These are phyloP conservation scores for Chlamydomonas sp. DNA, from an alignment of 139 green algal genomes.

Conservation along the genomic window DNA sequence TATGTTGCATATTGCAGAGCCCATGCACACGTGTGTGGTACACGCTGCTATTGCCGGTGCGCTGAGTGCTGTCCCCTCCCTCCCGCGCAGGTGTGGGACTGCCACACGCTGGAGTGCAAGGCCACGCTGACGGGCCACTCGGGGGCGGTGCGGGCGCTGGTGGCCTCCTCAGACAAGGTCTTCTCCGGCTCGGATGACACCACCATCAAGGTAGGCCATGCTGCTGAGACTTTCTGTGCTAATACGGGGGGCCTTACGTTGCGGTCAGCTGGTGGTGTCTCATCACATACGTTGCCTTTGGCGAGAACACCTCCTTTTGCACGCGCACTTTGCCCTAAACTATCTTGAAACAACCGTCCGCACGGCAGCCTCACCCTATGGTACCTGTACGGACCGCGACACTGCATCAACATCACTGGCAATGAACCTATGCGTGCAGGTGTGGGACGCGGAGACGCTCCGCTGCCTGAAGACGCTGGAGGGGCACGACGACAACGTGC, in stretches of 20 bases:
- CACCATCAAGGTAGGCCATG: conserved; percentile 83
- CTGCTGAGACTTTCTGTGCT: conserved; percentile 3
- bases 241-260: not conserved
- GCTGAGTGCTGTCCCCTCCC: not conserved
- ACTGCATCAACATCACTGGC: too few relatives aligned
- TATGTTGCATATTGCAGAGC: too few relatives aligned
- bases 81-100: conserved; percentile 80
- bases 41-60: not conserved
- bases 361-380: too few relatives aligned
- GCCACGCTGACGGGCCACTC: conserved; percentile 77
- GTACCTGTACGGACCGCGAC: too few relatives aligned
- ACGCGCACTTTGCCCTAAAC: not conserved
- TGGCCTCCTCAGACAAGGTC: conserved; percentile 72
- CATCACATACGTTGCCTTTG: not conserved
- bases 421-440: conserved; percentile 39
- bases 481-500: conserved; percentile 95
- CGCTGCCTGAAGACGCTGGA: conserved; percentile 85
- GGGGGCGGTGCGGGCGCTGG: conserved; percentile 85
- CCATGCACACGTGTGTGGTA: not conserved
- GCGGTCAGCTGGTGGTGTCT: not conserved
- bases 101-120: conserved; percentile 68
- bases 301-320: not conserved
- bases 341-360: too few relatives aligned
- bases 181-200: conserved; percentile 93
- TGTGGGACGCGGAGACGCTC: conserved; percentile 85